Conservation (phyloP, 2,329 filamentous ascomycete species). For the Arthroderma uncinatum region DNA sequence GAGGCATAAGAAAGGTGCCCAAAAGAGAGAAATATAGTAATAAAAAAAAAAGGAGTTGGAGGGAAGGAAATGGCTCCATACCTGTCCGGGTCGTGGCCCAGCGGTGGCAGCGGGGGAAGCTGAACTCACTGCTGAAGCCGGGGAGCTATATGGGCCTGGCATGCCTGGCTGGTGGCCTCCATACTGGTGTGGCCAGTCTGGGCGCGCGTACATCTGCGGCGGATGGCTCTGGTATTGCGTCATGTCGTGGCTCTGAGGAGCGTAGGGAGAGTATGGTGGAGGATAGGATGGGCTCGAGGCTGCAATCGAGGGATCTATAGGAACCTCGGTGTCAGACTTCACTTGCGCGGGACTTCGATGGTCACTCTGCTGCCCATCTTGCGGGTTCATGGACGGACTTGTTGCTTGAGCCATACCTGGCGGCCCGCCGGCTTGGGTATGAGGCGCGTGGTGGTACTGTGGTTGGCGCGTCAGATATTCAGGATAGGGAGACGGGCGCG, state of each 20-base stretch:
- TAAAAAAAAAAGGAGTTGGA: slow-evolving; percentile 3
- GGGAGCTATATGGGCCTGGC: slow-evolving; percentile 35
- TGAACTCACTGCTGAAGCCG: slow-evolving; percentile 48
- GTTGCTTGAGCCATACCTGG: slow-evolving; percentile 97
- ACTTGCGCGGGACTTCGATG: slow-evolving; percentile 59
- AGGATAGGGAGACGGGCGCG: slow-evolving; percentile 45
- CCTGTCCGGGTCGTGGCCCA: slow-evolving; percentile 51
- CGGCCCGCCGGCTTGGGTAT: slow-evolving; percentile 60
- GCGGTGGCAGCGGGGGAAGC: slow-evolving; percentile 50
- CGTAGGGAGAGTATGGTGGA: slow-evolving; percentile 78
- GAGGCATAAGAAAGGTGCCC: slow-evolving; percentile 7
- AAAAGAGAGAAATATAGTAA: slow-evolving; percentile 6
- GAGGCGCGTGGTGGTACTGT: slow-evolving; percentile 63
- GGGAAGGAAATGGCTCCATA: slow-evolving; percentile 34
- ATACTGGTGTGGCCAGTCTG: slow-evolving; percentile 38
- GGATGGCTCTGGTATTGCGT: slow-evolving; percentile 51
- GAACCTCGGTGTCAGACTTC: slow-evolving; percentile 93
- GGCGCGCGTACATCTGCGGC: slow-evolving; percentile 39
- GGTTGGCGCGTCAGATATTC: slow-evolving; percentile 69
- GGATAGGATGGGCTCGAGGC: slow-evolving; percentile 85
- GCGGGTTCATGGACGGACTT: slow-evolving; percentile 79
- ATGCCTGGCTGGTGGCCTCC: slow-evolving; percentile 38
- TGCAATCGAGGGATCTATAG: slow-evolving; percentile 98
- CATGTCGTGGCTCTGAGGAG: slow-evolving; percentile 71
- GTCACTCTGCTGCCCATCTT: slow-evolving; percentile 63